Base-by-base conservation (phyloP, 202 grass and related monocot species). In the Setaria viridis region DNA sequence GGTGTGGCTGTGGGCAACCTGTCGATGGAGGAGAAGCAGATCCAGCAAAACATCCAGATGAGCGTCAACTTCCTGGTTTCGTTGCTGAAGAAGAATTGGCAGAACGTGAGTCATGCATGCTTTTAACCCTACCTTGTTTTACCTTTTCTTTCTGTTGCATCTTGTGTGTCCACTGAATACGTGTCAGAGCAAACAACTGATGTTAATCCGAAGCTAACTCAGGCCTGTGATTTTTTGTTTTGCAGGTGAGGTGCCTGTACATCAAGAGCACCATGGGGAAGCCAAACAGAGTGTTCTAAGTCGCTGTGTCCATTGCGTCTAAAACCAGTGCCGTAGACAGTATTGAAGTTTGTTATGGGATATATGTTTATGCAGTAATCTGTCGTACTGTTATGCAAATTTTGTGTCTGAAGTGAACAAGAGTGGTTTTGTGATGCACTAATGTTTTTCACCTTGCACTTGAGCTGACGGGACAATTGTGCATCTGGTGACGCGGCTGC, bases 211-310 rank as follows among this genome's bases (percentile, higher is more conserved):
- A 68, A 43, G 13, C 62, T 86, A 39, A 53, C 66, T 55, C 20
- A 2, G 19, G 20, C 19, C 11, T 64, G 12, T 74, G n/a, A 0
- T 16, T 39, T 79, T 62, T 55, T 35, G 5, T 49, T 82, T 89
- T 88, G 50, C 90, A 95, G 92, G 93, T 95, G 80, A 91, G 91
- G 84, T 96, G 94, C 71, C 85, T 96, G 79, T 93, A 96, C 86
- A 88, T 96, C 81, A 96, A 96, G 91, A 93, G 91, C 87, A 96
- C 91, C n/a, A 96, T 93, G 91, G 94, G 91, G 20, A 96, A 91
- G 71, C 91, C 91, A 21, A 83, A 78, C 14, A 69, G 91, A 11
- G 89, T 93, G 60, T 95, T 93, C 58, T 91, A 63, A 90, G 30
- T 49, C 25, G 13, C 5, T 32, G 45, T 55, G 7, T 20, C 11